Evolutionary conservation across 306 rosid genomes (phyloP), one percentile per base, ranked within the genome.

Genomic region (Cicer arietinum): DNA sequence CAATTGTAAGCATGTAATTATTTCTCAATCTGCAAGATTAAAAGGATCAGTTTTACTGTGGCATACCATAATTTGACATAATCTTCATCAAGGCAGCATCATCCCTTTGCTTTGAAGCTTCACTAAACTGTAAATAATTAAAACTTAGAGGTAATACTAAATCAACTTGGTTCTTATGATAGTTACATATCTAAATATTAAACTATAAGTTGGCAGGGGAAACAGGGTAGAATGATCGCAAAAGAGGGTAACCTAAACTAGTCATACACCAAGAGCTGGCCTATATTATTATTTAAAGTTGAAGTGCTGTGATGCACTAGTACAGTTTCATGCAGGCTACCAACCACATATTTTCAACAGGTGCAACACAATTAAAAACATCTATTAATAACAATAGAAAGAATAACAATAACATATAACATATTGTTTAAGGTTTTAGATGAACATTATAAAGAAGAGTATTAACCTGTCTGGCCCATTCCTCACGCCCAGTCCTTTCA

Each of bases 391-490:
- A 65, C 3, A 70, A 37, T 4, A 71, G 53, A 2, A 48, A 13
- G 30, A 69, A 48, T 39, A 75, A 30, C 30, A 79, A 18, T 30
- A 62, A 20, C 35, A 69, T 39, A 39, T 47, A 72, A 2, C 61
- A 64, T 20, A 57, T 44, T 50, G 41, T 25, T 22, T 42, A 10
- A 70, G 73, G 71, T 61, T 62, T 66, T 52, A 25, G 37, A 68
- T 16, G 74, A 78, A 65, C 56, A 78, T 46, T 42, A 70, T 54
- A 65, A 43, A 73, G 10, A 82, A 69, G 79, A 69, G 61, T 68
- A 89, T 43, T 65, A 72, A 92, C 99, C 98, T 92, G 95, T 77
- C 56, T 78, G 22, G 92, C 97, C 98, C 97, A 95, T 82, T 86
- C 98, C 13, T 77, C 90, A 14, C 97, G 87, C 14, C 96, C 98